Evolutionary conservation across 345 rosid genomes (phyloP).

Genomic region (Lumnitzera racemosa): DNA sequence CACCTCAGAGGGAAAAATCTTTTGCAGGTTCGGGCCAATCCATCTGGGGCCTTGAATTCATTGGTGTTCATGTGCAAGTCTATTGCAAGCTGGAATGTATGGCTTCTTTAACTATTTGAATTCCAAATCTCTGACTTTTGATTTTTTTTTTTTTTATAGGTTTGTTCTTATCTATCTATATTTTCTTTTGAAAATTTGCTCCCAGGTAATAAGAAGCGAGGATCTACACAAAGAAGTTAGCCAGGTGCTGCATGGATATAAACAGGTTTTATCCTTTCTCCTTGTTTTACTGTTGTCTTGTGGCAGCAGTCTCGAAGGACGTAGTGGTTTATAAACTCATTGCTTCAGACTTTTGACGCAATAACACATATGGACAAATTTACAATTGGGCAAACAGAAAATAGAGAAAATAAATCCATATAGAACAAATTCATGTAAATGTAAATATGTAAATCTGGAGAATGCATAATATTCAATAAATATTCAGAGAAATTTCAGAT

Average conservation of each 20-base stretch:
- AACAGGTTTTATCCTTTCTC: constrained; percentile 42
- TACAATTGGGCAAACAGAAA: too few relatives aligned
- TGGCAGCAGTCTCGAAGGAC: background rate
- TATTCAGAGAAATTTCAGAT: too few relatives aligned
- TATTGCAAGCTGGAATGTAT: constrained; percentile 97
- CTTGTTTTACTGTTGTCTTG: background rate
- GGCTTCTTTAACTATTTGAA: constrained; percentile 12
- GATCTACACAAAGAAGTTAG: constrained; percentile 83
- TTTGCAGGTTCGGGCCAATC: constrained; percentile 81
- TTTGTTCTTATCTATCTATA: background rate
- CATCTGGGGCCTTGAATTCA: constrained; percentile 83
- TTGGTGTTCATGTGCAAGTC: constrained; percentile 83
- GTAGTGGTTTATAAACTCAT: background rate
- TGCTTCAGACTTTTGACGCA: background rate
- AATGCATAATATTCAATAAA: too few relatives aligned
- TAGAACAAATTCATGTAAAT: too few relatives aligned
- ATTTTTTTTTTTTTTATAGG: background rate
- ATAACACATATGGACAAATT: too few relatives aligned
- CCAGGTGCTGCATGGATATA: constrained; percentile 88
- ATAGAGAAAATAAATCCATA: too few relatives aligned
- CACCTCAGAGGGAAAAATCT: background rate
- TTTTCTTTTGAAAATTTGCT: background rate
- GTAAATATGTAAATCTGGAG: too few relatives aligned
- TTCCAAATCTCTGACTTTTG: background rate
- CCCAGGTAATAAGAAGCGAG: constrained; percentile 78